These are phyloP conservation scores for Zymoseptoria crescenta DNA, from an alignment of 2,329 filamentous ascomycete genomes.

Conservation along the genomic window DNA sequence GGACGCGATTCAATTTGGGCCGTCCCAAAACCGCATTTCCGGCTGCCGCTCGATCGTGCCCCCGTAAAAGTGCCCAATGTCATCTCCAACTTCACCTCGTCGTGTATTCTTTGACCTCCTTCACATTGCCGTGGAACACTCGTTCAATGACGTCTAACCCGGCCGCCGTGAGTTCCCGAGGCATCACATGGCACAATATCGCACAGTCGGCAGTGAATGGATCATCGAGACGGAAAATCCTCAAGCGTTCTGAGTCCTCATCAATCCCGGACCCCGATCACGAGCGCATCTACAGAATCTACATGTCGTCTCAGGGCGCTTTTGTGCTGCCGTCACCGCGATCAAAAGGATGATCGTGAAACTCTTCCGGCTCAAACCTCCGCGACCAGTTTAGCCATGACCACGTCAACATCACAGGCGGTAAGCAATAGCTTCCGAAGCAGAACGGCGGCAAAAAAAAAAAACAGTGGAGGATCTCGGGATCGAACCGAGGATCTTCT, in stretches of 20 bases:
- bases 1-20: neutral
- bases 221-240: no score
- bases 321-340: no score
- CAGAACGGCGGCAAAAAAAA: neutral
- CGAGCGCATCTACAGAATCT: no score
- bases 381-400: neutral
- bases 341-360: neutral
- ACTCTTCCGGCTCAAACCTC: neutral
- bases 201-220: no score
- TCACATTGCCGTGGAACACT: neutral
- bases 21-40: neutral
- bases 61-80: neutral
- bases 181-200: neutral
- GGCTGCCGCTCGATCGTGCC: neutral
- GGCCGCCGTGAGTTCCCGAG: neutral
- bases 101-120: neutral
- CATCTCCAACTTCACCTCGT: neutral
- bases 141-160: neutral
- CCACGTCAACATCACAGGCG: neutral
- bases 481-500: neutral
- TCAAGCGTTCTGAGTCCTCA: no score
- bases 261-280: no score
- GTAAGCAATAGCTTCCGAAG: neutral
- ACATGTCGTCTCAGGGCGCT: no score
- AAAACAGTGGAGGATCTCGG: neutral